phyloP scores from a whole-genome alignment of 176 grass and related monocot genomes.

The Oryza coarctata region DNA sequence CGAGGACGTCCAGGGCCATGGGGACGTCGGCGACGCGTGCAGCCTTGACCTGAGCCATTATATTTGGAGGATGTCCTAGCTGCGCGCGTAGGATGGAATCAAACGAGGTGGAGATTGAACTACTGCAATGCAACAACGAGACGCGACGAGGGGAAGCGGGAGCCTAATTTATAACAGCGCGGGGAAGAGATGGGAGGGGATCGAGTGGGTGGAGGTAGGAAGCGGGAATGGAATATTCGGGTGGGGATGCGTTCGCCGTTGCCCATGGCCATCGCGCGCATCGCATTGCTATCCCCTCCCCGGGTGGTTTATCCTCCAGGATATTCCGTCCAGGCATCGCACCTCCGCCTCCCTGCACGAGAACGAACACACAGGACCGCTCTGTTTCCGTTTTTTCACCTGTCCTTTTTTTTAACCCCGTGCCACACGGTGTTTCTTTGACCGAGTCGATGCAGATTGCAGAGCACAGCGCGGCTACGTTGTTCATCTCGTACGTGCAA shows the following conservation, averaged over 20 bases:
- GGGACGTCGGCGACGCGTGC: constrained; percentile 72
- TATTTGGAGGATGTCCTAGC: neutral
- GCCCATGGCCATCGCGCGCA: too few relatives aligned
- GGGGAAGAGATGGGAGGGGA: neutral
- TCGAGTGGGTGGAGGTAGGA: neutral
- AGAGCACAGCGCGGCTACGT: too few relatives aligned
- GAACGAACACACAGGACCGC: too few relatives aligned
- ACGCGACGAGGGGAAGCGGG: neutral
- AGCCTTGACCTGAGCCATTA: constrained; percentile 75
- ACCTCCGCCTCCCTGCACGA: too few relatives aligned
- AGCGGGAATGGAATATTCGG: neutral
- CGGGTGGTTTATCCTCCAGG: too few relatives aligned
- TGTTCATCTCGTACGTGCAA: too few relatives aligned
- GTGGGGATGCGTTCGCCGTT: neutral
- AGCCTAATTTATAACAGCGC: neutral
- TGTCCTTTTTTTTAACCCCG: too few relatives aligned
- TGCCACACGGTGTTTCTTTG: too few relatives aligned
- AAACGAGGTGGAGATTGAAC: neutral
- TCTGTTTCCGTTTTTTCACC: too few relatives aligned
- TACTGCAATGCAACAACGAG: neutral
- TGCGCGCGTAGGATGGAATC: neutral
- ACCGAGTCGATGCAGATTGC: too few relatives aligned
- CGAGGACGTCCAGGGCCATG: constrained; percentile 43
- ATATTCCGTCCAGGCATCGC: too few relatives aligned
- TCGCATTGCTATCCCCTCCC: too few relatives aligned